These are phyloP conservation scores for Chrysanthemum makinoi DNA, from an alignment of 129 eudicot species.

Conservation along the genomic window DNA sequence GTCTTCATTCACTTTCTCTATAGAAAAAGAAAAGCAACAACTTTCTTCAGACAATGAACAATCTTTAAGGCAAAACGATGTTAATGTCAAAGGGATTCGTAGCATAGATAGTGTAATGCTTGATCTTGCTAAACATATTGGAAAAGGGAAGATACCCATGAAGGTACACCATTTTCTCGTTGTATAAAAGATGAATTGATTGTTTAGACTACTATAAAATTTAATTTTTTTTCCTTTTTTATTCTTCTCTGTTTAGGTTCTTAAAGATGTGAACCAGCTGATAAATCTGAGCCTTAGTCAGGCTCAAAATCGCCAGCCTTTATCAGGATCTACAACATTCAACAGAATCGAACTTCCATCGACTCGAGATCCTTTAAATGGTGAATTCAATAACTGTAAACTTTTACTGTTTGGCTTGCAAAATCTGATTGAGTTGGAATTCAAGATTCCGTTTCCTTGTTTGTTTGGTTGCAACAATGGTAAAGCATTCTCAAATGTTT, in stretches of 20 bases:
- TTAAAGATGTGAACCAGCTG: constrained; percentile 63
- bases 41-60: constrained; percentile 38
- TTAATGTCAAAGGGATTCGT: constrained; percentile 41
- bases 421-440: background rate
- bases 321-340: constrained; percentile 90
- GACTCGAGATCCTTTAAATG: constrained; percentile 74
- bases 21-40: constrained; percentile 52
- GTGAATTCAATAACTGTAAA: constrained; percentile 30
- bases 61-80: constrained; percentile 35
- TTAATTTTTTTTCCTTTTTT: too few relatives aligned
- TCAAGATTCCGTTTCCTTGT: constrained; percentile 7
- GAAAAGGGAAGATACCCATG: constrained; percentile 71
- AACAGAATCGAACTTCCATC: constrained; percentile 72
- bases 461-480: constrained; percentile 6
- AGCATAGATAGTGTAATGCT: constrained; percentile 67
- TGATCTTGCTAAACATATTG: constrained; percentile 61
- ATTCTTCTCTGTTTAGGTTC: constrained; percentile 45
- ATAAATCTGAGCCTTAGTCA: constrained; percentile 58
- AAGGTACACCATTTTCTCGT: constrained; percentile 48
- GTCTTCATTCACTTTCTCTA: constrained; percentile 58
- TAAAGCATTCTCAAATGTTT: background rate
- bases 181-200: constrained; percentile 1
- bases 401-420: background rate
- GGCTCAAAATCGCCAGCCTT: constrained; percentile 61
- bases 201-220: background rate